These are phyloP conservation scores for Cenchrus purpureus DNA, from an alignment of 176 grass and related monocot genomes.

Conservation along the genomic window DNA sequence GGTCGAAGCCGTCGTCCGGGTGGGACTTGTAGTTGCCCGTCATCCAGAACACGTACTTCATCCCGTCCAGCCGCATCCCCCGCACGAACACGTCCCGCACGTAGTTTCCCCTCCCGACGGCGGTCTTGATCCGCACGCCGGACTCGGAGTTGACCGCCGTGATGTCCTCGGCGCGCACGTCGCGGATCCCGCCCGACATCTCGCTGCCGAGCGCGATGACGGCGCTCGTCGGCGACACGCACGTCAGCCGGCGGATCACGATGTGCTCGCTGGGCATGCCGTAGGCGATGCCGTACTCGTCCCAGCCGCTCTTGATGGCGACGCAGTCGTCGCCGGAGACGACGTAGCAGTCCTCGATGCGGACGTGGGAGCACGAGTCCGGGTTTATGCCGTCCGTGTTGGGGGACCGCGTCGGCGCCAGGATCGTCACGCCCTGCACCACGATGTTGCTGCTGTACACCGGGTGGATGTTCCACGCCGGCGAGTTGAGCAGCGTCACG, in stretches of 20 bases:
- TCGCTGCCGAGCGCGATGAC: constrained; percentile 91
- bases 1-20: constrained; percentile 74
- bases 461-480: constrained; percentile 93
- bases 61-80: constrained; percentile 58
- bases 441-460: constrained; percentile 92
- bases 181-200: constrained; percentile 94
- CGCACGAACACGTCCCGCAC: constrained; percentile 73
- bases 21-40: constrained; percentile 87
- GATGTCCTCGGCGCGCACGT: constrained; percentile 89
- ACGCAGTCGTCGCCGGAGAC: constrained; percentile 98
- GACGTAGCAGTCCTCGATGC: constrained; percentile 97
- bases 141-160: constrained; percentile 78
- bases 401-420: constrained; percentile 72
- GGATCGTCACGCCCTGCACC: constrained; percentile 72
- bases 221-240: constrained; percentile 87
- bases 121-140: constrained; percentile 91
- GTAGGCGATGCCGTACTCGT: constrained; percentile 88
- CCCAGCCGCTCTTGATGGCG: constrained; percentile 96
- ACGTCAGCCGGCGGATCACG: constrained; percentile 63
- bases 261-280: constrained; percentile 95
- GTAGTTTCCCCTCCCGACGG: constrained; percentile 65
- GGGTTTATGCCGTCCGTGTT: constrained; percentile 99
- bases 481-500: constrained; percentile 83
- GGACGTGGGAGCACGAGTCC: constrained; percentile 85
- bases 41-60: constrained; percentile 99